These are phyloP conservation scores for Amanita exitialis DNA, from an alignment of 768 basidiomycete genomes.

Conservation along the genomic window DNA sequence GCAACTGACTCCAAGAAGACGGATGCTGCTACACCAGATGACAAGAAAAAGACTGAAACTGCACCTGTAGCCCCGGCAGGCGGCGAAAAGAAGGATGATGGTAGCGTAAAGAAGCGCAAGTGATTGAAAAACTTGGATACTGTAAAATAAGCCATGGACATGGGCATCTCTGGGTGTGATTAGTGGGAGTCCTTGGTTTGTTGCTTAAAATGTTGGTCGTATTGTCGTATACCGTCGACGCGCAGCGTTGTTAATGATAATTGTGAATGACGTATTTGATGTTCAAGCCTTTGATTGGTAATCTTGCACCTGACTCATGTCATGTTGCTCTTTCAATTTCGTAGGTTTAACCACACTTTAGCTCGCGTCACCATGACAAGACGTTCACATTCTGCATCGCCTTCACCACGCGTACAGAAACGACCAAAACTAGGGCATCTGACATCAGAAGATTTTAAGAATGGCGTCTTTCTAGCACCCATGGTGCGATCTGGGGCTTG, in stretches of 20 bases:
- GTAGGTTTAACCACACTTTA: neutral
- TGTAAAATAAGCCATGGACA: neutral
- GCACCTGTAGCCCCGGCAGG: slow-evolving; percentile 66
- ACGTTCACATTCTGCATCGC: slow-evolving; percentile 40
- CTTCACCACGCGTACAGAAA: slow-evolving; percentile 39
- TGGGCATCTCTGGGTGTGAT: neutral
- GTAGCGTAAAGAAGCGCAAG: slow-evolving; percentile 63
- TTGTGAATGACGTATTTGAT: neutral
- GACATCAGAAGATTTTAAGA: slow-evolving; percentile 67
- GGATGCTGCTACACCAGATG: slow-evolving; percentile 51
- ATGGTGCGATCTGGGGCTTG: slow-evolving; percentile 94
- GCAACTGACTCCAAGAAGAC: slow-evolving; percentile 52
- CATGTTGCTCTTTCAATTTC: neutral
- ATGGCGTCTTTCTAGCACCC: slow-evolving; percentile 91
- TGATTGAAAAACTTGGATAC: slow-evolving; percentile 5
- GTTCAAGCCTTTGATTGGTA: neutral
- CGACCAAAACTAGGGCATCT: slow-evolving; percentile 48
- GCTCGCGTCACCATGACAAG: slow-evolving; percentile 32
- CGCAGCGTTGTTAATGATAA: neutral
- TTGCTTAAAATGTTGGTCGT: neutral
- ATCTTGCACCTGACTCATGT: neutral
- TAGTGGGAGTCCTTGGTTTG: neutral
- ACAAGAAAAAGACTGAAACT: slow-evolving; percentile 54
- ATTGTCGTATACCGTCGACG: neutral
- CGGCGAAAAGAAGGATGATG: slow-evolving; percentile 65